phyloP scores from a whole-genome alignment of 805 yeast genomes.

The Wickerhamomyces queroliae region DNA sequence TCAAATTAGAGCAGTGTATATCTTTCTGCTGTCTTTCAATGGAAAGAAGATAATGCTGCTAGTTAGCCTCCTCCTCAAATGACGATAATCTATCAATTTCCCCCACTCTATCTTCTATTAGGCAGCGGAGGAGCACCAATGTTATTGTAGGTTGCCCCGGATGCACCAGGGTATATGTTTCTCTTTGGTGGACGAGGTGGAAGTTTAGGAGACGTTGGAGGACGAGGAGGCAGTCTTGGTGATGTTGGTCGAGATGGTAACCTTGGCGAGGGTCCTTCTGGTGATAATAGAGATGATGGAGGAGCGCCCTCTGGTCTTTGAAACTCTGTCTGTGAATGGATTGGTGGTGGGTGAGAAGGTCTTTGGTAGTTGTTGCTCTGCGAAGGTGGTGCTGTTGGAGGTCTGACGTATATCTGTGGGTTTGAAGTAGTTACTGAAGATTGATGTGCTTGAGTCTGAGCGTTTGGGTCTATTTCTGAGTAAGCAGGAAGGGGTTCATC shows the following conservation, averaged over 20 bases:
- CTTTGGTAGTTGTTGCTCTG: constrained; percentile 1
- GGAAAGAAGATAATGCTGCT: too few species aligned
- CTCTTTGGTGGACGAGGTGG: constrained; percentile 12
- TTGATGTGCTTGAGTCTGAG: constrained; percentile 2
- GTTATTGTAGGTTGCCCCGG: constrained; percentile 8
- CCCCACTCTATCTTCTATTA: constrained; percentile 3
- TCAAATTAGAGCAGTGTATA: too few species aligned
- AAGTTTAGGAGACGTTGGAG: background rate
- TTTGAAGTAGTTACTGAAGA: constrained; percentile 3
- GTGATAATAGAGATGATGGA: background rate
- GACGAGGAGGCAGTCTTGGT: constrained; percentile 6
- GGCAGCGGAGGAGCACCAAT: constrained; percentile 7
- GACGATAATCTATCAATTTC: too few species aligned
- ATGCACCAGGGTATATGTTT: constrained; percentile 7
- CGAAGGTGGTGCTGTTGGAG: constrained; percentile 6
- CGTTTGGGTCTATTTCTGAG: constrained; percentile 24
- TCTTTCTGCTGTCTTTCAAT: too few species aligned
- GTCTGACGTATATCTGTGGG: constrained; percentile 3
- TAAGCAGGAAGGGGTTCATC: constrained; percentile 32
- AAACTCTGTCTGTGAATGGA: background rate
- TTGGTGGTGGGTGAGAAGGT: constrained; percentile 7
- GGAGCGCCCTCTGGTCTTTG: constrained; percentile 1
- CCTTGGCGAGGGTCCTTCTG: background rate
- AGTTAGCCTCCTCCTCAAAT: too few species aligned
- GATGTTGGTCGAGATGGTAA: constrained; percentile 1